Evolutionary conservation across 2,329 filamentous ascomycete species (phyloP).

Genomic region (Fusarium globosum): DNA sequence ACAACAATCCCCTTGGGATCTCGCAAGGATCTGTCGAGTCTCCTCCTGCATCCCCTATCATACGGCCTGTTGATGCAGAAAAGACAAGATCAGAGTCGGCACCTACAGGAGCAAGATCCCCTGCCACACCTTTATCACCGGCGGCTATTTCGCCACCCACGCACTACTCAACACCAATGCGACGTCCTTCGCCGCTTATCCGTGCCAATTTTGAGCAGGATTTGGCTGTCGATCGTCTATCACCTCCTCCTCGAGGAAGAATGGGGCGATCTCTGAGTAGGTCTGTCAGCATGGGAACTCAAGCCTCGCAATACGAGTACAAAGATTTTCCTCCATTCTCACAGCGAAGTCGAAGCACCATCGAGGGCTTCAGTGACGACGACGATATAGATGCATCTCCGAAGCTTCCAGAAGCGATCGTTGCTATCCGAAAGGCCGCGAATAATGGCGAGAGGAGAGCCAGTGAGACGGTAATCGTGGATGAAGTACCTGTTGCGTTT

Average conservation of each 20-base stretch:
- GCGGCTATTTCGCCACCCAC: conserved; percentile 46
- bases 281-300: conserved; percentile 51
- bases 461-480: conserved; percentile 46
- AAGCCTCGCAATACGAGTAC: conserved; percentile 47
- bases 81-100: conserved; percentile 45
- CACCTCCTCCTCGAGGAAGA: conserved; percentile 48
- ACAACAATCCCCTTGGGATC: conserved; percentile 51
- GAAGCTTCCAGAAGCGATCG: conserved; percentile 48
- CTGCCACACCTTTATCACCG: conserved; percentile 42
- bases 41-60: conserved; percentile 47
- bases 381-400: conserved; percentile 48
- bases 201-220: conserved; percentile 53
- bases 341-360: conserved; percentile 49
- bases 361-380: conserved; percentile 40
- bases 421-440: conserved; percentile 46
- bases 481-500: conserved; percentile 47
- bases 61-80: conserved; percentile 45
- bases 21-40: conserved; percentile 38
- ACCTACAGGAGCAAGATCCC: conserved; percentile 30
- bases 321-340: conserved; percentile 52
- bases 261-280: conserved; percentile 49
- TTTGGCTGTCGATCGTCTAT: conserved; percentile 52
- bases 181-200: conserved; percentile 49
- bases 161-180: conserved; percentile 46
- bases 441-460: conserved; percentile 32